phyloP scores from a whole-genome alignment of 2,329 filamentous ascomycete genomes.

The Talaromyces albobiverticillius region DNA sequence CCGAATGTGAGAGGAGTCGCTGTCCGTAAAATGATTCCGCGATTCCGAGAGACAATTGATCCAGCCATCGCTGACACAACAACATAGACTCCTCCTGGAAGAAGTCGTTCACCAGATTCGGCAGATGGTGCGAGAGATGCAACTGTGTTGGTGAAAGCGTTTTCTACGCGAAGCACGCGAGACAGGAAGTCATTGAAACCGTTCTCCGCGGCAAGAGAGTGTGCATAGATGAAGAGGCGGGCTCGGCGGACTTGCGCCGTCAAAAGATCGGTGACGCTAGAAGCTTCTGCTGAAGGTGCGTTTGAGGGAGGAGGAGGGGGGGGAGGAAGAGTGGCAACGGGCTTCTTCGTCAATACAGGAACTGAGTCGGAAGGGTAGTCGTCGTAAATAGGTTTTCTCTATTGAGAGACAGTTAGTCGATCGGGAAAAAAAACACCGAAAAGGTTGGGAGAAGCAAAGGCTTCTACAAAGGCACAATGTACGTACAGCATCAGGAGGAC shows the following conservation, averaged over 20 bases:
- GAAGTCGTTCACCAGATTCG: conserved; percentile 80
- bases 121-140: conserved; percentile 82
- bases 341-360: conserved; percentile 24
- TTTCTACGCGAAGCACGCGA: conserved; percentile 78
- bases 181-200: conserved; percentile 79
- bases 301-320: conserved; percentile 18
- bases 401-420: conserved; percentile 15
- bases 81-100: conserved; percentile 89
- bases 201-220: conserved; percentile 73
- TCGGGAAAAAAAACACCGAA: not conserved
- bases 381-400: conserved; percentile 47
- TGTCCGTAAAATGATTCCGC: conserved; percentile 77
- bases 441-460: not conserved
- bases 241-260: conserved; percentile 76
- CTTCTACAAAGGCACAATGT: not conserved
- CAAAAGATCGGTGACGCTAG: conserved; percentile 85
- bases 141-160: conserved; percentile 83
- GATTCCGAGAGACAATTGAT: conserved; percentile 83
- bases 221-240: conserved; percentile 75
- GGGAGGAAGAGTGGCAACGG: conserved; percentile 16
- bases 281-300: conserved; percentile 35
- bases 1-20: conserved; percentile 76
- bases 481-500: conserved; percentile 35
- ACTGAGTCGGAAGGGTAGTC: conserved; percentile 31
- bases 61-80: conserved; percentile 93